Percentiles rank a stretch among this genome's conserved stretches.
Evolutionary conservation across 129 eudicot genomes (phyloP).

Genomic region (Ambrosia trifida): DNA sequence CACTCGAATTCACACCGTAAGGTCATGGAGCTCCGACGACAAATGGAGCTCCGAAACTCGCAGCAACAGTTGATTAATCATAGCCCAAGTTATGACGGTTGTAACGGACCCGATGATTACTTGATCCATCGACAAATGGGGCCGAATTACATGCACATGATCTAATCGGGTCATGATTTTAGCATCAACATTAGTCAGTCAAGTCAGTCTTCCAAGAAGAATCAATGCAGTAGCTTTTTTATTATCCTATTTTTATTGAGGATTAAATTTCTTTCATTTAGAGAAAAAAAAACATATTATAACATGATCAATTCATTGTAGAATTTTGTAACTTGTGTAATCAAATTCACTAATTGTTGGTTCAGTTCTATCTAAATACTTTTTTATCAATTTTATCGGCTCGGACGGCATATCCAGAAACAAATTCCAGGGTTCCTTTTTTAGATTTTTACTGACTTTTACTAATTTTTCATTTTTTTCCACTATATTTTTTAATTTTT

Average conservation of each 20-base stretch:
- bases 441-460: too few relatives aligned
- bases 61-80: conserved; percentile 55
- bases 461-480: too few relatives aligned
- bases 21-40: conserved; percentile 92
- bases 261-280: conserved; percentile 1
- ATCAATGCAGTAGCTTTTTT: background rate
- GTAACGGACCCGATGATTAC: conserved; percentile 54
- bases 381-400: background rate
- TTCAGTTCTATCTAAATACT: background rate
- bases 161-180: conserved; percentile 29
- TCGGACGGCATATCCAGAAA: too few relatives aligned
- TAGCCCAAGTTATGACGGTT: conserved; percentile 41
- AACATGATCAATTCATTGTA: conserved; percentile 46
- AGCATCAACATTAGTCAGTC: conserved; percentile 14
- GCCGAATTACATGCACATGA: conserved; percentile 57
- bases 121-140: conserved; percentile 62
- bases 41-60: conserved; percentile 61
- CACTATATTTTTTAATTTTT: too few relatives aligned
- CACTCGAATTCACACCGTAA: conserved; percentile 95
- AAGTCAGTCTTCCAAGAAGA: conserved; percentile 24
- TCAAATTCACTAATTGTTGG: conserved; percentile 34
- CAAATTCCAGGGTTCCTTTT: too few relatives aligned
- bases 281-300: conserved; percentile 23
- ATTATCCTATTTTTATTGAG: background rate
- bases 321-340: conserved; percentile 37